phyloP scores from a whole-genome alignment of 1,139 yeast species.

The Hansenula lynferdii region DNA sequence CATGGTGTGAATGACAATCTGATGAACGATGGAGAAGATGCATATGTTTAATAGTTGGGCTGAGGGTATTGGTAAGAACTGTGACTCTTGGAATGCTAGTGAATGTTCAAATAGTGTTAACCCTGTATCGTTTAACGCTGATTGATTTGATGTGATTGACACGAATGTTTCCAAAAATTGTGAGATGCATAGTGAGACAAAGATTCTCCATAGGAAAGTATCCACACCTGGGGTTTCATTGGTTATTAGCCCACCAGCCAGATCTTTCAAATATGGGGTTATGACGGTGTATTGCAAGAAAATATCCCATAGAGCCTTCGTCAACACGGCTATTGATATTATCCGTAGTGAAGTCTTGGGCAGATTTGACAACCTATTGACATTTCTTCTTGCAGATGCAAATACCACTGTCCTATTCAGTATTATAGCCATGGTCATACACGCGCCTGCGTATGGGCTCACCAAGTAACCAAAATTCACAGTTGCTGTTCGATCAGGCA shows the following conservation, averaged over 20 bases:
- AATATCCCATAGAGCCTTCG: constrained; percentile 31
- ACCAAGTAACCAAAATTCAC: constrained; percentile 29
- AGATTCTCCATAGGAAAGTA: constrained; percentile 59
- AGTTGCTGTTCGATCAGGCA: constrained; percentile 16
- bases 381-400: constrained; percentile 50
- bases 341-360: constrained; percentile 4
- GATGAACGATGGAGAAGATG: constrained; percentile 48
- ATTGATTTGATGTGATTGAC: constrained; percentile 52
- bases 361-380: constrained; percentile 3
- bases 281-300: constrained; percentile 21
- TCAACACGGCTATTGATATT: constrained; percentile 29
- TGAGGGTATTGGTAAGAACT: constrained; percentile 45
- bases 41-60: constrained; percentile 49
- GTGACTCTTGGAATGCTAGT: constrained; percentile 67
- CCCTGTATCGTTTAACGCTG: constrained; percentile 63
- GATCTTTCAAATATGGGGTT: background rate
- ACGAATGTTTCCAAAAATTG: constrained; percentile 69
- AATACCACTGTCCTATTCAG: constrained; percentile 62
- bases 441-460: constrained; percentile 44
- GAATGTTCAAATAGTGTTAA: constrained; percentile 72
- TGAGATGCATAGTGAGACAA: constrained; percentile 55
- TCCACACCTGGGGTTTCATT: constrained; percentile 27
- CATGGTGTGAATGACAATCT: constrained; percentile 53
- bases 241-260: constrained; percentile 3
- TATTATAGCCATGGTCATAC: constrained; percentile 61